Percentiles rank a stretch among this genome's conserved stretches.
These are phyloP conservation scores for Ustilago hordei DNA, from an alignment of 1,284 basidiomycete species.

Conservation along the genomic window DNA sequence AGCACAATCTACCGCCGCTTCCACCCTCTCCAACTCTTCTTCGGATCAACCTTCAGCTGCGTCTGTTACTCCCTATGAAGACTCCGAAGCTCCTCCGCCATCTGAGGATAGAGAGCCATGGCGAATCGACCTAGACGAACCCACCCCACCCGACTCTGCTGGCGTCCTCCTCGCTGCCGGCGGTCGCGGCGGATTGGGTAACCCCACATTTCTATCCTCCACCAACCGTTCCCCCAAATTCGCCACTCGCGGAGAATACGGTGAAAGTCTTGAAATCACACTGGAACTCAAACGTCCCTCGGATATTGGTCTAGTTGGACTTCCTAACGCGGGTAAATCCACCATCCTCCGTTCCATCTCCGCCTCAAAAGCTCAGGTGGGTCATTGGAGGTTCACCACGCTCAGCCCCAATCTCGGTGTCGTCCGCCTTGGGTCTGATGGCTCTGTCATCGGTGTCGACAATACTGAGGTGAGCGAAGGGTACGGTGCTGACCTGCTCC, in stretches of 20 bases:
- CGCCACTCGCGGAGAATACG: slow-evolving; percentile 77
- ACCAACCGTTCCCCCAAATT: slow-evolving; percentile 70
- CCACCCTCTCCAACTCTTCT: slow-evolving; percentile 12
- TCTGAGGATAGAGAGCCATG: slow-evolving; percentile 22
- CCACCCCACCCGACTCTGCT: slow-evolving; percentile 57
- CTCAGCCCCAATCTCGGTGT: slow-evolving; percentile 95
- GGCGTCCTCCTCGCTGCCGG: slow-evolving; percentile 73
- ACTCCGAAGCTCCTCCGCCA: slow-evolving; percentile 12
- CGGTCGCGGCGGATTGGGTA: slow-evolving; percentile 87
- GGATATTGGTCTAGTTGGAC: slow-evolving; percentile 92
- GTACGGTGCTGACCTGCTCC: slow-evolving; percentile 15
- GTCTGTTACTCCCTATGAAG: slow-evolving; percentile 40
- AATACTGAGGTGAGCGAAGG: slow-evolving; percentile 37
- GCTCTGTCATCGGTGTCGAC: slow-evolving; percentile 45
- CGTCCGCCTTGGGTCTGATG: slow-evolving; percentile 81
- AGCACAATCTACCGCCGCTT: slow-evolving; percentile 21
- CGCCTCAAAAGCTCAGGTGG: slow-evolving; percentile 84
- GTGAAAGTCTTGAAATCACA: slow-evolving; percentile 83
- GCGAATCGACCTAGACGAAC: slow-evolving; percentile 55
- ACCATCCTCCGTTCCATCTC: slow-evolving; percentile 91
- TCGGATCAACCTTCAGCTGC: slow-evolving; percentile 43
- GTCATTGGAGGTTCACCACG: slow-evolving; percentile 92
- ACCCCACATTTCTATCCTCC: slow-evolving; percentile 82
- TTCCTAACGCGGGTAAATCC: slow-evolving; percentile 85
- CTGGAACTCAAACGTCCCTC: slow-evolving; percentile 95